These are phyloP conservation scores for Globisporangium camurandrum DNA, from an alignment of 352 stramenopile species.

Conservation along the genomic window DNA sequence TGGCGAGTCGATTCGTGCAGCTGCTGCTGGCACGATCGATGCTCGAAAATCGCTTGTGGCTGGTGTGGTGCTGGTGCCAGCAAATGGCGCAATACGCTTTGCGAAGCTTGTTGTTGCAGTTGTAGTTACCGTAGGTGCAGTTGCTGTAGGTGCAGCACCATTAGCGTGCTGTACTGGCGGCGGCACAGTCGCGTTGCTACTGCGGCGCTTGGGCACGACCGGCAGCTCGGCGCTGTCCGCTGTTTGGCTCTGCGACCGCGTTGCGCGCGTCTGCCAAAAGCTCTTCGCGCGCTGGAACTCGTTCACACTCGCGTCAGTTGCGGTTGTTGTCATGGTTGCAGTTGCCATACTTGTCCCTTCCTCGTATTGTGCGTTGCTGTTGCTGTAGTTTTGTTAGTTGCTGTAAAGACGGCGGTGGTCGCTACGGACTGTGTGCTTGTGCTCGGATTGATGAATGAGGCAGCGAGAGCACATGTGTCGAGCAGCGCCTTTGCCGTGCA, in stretches of 20 bases:
- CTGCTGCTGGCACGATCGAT: constrained; percentile 5
- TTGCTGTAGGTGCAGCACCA: constrained; percentile 3
- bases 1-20: constrained; percentile 11
- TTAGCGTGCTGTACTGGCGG: constrained; percentile 3
- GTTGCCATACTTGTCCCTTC: too few species aligned
- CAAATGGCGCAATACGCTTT: constrained; percentile 10
- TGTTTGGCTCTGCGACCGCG: constrained; percentile 22
- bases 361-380: not conserved
- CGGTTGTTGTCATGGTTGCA: not conserved
- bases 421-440: not conserved
- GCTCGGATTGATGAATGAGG: constrained; percentile 5
- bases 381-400: not conserved
- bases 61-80: not conserved
- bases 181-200: not conserved
- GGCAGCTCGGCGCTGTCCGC: not conserved
- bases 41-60: constrained; percentile 3
- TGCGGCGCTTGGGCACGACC: not conserved
- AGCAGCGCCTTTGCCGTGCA: too few species aligned
- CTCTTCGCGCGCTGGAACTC: constrained; percentile 51
- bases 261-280: constrained; percentile 57
- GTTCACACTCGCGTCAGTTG: constrained; percentile 7
- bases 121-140: constrained; percentile 2
- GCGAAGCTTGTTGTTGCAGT: constrained; percentile 8
- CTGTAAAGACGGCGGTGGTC: too few species aligned
- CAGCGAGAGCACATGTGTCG: not conserved